Evolutionary conservation across 192 early-diverging fungal species (phyloP).

Genomic region (Coemansia biformis): DNA sequence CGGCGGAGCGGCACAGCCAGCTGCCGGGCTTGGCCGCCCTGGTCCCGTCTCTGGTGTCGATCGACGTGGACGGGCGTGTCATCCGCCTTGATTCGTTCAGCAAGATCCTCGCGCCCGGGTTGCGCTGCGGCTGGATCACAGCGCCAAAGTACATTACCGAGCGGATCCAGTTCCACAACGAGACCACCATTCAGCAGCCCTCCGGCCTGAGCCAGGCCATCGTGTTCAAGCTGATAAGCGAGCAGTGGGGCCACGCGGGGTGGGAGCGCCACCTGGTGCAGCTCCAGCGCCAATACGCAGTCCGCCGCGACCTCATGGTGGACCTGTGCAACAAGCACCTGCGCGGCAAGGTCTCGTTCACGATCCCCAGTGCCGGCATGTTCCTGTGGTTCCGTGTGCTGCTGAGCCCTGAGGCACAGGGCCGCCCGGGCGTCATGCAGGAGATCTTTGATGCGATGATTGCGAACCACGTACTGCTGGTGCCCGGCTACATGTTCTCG

Average conservation of each 20-base stretch:
- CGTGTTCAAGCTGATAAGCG: slow-evolving; percentile 61
- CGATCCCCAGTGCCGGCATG: slow-evolving; percentile 72
- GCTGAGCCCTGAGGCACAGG: slow-evolving; percentile 32
- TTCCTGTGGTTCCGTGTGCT: slow-evolving; percentile 80
- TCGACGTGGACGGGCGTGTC: slow-evolving; percentile 84
- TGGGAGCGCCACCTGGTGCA: slow-evolving; percentile 67
- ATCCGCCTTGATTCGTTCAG: slow-evolving; percentile 89
- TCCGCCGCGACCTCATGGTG: slow-evolving; percentile 66
- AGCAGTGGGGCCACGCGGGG: slow-evolving; percentile 74
- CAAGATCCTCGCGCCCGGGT: slow-evolving; percentile 84
- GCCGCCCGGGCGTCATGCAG: slow-evolving; percentile 52
- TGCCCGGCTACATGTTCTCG: slow-evolving; percentile 64
- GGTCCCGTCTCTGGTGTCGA: slow-evolving; percentile 75
- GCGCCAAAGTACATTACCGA: slow-evolving; percentile 65
- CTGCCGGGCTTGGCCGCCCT: slow-evolving; percentile 29
- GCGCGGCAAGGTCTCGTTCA: slow-evolving; percentile 55
- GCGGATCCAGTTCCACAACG: slow-evolving; percentile 74
- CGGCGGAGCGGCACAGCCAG: slow-evolving; percentile 19
- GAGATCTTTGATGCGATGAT: slow-evolving; percentile 58
- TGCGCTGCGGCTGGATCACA: slow-evolving; percentile 79
- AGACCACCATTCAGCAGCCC: slow-evolving; percentile 79
- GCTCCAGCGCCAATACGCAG: slow-evolving; percentile 69
- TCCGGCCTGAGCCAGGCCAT: slow-evolving; percentile 77
- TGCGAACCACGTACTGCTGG: slow-evolving; percentile 63
- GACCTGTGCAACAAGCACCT: slow-evolving; percentile 59